Base-by-base conservation (phyloP, 371 early-diverging fungal genomes). In the Syncephalastrum sp. region DNA sequence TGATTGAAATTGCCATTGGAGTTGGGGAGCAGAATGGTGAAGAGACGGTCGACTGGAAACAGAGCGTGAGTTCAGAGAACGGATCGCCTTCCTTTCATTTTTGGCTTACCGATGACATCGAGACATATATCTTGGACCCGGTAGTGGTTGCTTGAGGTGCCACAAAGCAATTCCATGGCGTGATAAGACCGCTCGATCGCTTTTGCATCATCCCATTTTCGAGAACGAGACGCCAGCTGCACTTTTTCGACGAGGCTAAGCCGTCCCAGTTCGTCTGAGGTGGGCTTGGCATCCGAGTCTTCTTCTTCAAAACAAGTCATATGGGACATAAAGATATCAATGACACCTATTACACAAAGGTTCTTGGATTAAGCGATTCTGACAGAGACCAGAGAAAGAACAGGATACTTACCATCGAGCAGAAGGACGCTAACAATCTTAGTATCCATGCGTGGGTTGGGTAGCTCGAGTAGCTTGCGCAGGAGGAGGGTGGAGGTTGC, bases 121-220 rank as follows among this genome's bases (percentile, higher is more conserved):
- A 70, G 72, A 47, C 67, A 60, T 7, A 70, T 54, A 54, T 74
- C 68, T 45, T 72, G 70, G 12, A 77, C 54, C 69, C 68, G 68
- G 46, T 68, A 44, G 61, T 77, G 74, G 60, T 74, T 72, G 42
- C 69, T 65, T 19, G 71, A 67, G 12, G 70, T 66, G 19, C 74
- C 74, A 45, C 70, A 72, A 25, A 77, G 42, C n/a, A 77, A 44
- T 50, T 77, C 78, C 78, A 74, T 77, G 27, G 75, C 78, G 62
- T 74, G 75, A 57, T 74, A 74, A 0, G 78, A 77, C 58, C 74
- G 54, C 56, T 74, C 74, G 13, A 62, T 57, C 8, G 78, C 74
- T 15, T 69, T 60, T 12, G 68, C 13, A 59, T 77, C 72, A 6
- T 63, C 29, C 19, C 50, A 44, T 48, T 74, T 69, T 47, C 78